Conservation (phyloP, 331 rosid genomes). For the Spiraea crenata region DNA sequence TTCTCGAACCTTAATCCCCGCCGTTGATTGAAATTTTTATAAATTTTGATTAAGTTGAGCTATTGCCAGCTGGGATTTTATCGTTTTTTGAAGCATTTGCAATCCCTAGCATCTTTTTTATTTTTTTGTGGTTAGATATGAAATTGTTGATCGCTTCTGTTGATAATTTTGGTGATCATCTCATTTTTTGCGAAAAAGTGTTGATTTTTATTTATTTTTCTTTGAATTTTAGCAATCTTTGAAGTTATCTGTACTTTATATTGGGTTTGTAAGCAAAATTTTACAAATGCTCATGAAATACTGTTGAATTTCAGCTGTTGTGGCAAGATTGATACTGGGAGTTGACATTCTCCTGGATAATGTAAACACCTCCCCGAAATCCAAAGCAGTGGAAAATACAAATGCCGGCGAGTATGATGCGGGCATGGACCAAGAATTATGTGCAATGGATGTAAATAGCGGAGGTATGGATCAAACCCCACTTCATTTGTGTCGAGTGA, state of each 20-base stretch:
- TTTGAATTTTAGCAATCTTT: neutral
- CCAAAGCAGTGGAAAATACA: slow-evolving; percentile 28
- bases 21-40: slow-evolving; percentile 1
- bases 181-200: neutral
- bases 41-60: neutral
- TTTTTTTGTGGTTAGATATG: neutral
- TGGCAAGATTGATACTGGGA: slow-evolving; percentile 49
- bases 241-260: neutral
- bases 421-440: slow-evolving; percentile 33
- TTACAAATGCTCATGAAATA: neutral
- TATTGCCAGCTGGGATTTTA: neutral
- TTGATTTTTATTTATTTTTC: neutral
- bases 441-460: slow-evolving; percentile 32
- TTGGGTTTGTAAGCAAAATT: neutral
- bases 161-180: neutral
- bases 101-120: slow-evolving; percentile 1
- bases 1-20: slow-evolving; percentile 5
- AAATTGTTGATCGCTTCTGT: neutral
- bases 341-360: slow-evolving; percentile 46
- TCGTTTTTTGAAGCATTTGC: neutral
- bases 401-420: neutral
- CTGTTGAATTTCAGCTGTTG: slow-evolving; percentile 59
- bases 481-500: neutral
- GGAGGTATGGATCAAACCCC: slow-evolving; percentile 36
- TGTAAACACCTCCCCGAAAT: slow-evolving; percentile 44